Percentiles rank a stretch among this genome's conserved stretches.
Evolutionary conservation across 2,329 filamentous ascomycete species (phyloP).

Genomic region (Penicillium verrucosum): DNA sequence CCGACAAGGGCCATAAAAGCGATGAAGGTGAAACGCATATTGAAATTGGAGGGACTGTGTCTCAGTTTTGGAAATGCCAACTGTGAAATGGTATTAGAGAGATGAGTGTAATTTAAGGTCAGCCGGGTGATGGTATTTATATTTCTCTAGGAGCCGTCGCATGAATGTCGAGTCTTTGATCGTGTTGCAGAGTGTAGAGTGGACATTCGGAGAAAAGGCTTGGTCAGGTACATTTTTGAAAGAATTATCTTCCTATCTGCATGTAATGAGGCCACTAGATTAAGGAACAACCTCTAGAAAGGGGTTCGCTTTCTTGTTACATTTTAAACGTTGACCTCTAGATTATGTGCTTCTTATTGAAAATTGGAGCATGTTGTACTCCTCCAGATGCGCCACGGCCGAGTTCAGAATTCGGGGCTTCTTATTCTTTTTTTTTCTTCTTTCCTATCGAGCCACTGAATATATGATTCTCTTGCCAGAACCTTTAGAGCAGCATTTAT

Average conservation of each 20-base stretch:
- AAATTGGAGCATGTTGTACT: not conserved
- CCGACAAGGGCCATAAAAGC: not conserved
- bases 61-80: not conserved
- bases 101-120: not conserved
- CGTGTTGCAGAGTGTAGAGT: not conserved
- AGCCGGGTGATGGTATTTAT: not conserved
- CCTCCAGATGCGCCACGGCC: not conserved
- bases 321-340: not conserved
- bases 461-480: too few relatives aligned
- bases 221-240: not conserved
- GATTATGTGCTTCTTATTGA: not conserved
- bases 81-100: not conserved
- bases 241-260: not conserved
- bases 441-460: not conserved
- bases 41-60: not conserved
- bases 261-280: not conserved
- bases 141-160: not conserved
- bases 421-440: too few relatives aligned
- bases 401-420: not conserved
- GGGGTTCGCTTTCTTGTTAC: not conserved
- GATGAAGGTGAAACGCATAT: slow-evolving; percentile 1
- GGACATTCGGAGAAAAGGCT: not conserved
- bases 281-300: not conserved
- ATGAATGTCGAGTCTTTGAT: not conserved
- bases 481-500: rapidly evolving